Conservation (phyloP, 1,139 yeast species). For the Debaryomyces fabryi region DNA sequence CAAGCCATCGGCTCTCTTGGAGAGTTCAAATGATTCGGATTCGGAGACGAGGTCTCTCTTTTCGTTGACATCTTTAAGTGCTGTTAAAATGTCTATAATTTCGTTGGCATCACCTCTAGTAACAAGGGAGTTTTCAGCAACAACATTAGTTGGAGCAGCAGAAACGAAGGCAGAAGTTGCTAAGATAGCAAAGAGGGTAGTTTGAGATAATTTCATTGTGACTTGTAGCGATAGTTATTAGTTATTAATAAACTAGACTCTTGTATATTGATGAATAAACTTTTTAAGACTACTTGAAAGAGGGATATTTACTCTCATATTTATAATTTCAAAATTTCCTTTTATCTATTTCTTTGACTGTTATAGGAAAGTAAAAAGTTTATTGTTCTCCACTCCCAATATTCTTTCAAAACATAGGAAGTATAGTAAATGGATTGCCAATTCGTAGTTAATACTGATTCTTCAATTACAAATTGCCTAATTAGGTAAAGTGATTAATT, state of each 20-base stretch:
- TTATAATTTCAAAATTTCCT: conserved; percentile 4
- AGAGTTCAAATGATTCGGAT: conserved; percentile 31
- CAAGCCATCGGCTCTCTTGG: conserved; percentile 43
- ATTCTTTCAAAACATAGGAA: conserved; percentile 5
- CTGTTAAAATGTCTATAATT: conserved; percentile 37
- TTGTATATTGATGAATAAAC: not conserved
- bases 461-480: conserved; percentile 13
- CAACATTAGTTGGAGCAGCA: conserved; percentile 42
- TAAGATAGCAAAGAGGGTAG: conserved; percentile 46
- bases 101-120: conserved; percentile 42
- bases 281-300: not conserved
- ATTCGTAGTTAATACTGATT: conserved; percentile 3
- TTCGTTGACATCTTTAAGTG: conserved; percentile 33
- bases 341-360: conserved; percentile 5
- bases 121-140: conserved; percentile 29
- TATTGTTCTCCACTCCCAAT: conserved; percentile 10
- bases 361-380: conserved; percentile 6
- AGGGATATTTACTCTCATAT: conserved; percentile 7
- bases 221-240: not conserved
- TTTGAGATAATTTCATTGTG: conserved; percentile 47
- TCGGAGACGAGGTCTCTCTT: conserved; percentile 40
- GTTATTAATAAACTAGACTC: conserved; percentile 1
- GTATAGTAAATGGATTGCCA: conserved; percentile 2
- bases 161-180: conserved; percentile 43
- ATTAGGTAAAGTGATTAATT: conserved; percentile 15